These are phyloP conservation scores for Candida ortonii DNA, from an alignment of 805 yeast species.

Conservation along the genomic window DNA sequence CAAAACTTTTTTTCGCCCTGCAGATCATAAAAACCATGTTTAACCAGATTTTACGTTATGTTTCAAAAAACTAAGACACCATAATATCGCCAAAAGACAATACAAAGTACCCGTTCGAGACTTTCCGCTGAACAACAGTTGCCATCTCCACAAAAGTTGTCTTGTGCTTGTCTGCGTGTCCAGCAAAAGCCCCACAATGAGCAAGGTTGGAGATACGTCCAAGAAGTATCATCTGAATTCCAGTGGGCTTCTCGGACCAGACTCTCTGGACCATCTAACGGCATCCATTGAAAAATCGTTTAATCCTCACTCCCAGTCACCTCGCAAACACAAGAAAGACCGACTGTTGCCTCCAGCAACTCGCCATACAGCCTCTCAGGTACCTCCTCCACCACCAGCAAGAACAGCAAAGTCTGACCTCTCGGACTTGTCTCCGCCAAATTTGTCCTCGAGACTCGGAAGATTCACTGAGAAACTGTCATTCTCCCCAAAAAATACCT, in stretches of 20 bases:
- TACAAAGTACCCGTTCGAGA: no score
- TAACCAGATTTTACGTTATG: no score
- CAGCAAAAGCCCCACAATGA: constrained; percentile 10
- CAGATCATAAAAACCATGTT: no score
- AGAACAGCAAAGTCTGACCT: constrained; percentile 1
- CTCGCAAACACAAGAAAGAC: neutral
- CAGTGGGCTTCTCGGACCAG: constrained; percentile 18
- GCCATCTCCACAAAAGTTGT: no score
- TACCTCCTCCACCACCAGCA: constrained; percentile 23
- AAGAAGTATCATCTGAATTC: constrained; percentile 14
- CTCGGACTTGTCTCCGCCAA: constrained; percentile 3
- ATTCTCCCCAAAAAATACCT: constrained; percentile 12
- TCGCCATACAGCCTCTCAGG: constrained; percentile 5
- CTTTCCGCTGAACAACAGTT: no score
- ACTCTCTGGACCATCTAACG: constrained; percentile 18
- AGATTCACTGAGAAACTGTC: constrained; percentile 24
- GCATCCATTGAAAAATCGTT: constrained; percentile 20
- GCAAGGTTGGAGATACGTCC: constrained; percentile 12
- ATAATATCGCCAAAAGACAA: no score
- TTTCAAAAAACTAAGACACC: no score
- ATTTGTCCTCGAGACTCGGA: constrained; percentile 21
- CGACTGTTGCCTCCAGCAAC: constrained; percentile 7
- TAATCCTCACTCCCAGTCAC: constrained; percentile 1
- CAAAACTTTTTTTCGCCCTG: no score
- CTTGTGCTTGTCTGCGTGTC: no score